Base-by-base conservation (phyloP, 129 eudicot genomes). In the Helianthus annuus region DNA sequence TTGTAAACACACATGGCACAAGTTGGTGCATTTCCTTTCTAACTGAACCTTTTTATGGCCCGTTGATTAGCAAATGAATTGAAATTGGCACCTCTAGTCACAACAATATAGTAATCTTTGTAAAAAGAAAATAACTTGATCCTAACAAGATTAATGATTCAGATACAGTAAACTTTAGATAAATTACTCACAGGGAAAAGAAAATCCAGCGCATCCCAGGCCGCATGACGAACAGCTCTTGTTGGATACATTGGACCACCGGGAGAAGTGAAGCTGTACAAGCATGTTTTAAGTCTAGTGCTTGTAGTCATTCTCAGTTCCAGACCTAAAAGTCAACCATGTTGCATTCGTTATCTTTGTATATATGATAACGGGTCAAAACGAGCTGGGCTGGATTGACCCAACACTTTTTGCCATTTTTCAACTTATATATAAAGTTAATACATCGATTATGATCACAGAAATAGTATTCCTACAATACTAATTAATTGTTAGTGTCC, bases 181-280 rank as follows among this genome's bases (percentile, higher is more conserved):
- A 49, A 15, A 71, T 19, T 17, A 83, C 96, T 93, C 62, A 94
- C 99, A 32, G 99, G 97, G 46, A 90, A 94, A 66, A 94, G 96
- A 48, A 88, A 83, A 76, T 94, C 93, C 34, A 94, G 76, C 6
- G 99, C 96, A 64, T 84, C 96, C 99, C 99, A 90, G 69, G 99
- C 97, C 55, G 99, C 96, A 84, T 94, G 99, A 55, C 99, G 99
- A 80, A 94, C 97, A 69, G 88, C 88, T 84, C 99, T 79, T 57
- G 99, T 94, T 55, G 99, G 99, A 76, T 94, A 90, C 93, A 86
- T 90, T 14, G 97, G 99, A 51, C 96, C 99, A 79, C 99, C 99
- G 4, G 99, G 99, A 69, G 99, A 88, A 14, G 99, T 90, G 80
- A 94, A 90, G 85, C 99, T 94, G 76, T 94, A 94, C 85, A 94